Evolutionary conservation across 768 basidiomycete species (phyloP), one percentile per base, ranked within the genome.

Genomic region (Termitomyces sp.): DNA sequence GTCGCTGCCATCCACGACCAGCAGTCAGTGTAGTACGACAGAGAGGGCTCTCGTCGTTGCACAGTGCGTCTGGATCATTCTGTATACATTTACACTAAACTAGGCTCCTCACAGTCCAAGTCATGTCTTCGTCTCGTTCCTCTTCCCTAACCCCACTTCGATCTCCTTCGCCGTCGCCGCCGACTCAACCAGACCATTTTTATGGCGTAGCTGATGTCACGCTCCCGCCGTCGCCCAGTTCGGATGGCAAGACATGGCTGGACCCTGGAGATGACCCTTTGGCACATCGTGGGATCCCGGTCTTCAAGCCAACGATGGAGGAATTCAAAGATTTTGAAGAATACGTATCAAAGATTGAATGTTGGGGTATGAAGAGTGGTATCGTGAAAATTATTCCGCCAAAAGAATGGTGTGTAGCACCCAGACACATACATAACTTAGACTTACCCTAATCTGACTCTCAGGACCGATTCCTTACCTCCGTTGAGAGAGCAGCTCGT

Each of bases 331-430:
- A 95, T 74, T 98, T 98, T 73, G 96, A 99, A 69, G 87, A 71
- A 11, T 98, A 93, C 72, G 89, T 97, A 83, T 87, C 84, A 64
- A 85, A 76, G 62, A 82, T 98, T 49, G 94, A 96, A 71, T 83
- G 86, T 62, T 99, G 97, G 93, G 97, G 97, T 1, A 83, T 81
- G 70, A 81, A 81, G 60, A 94, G 93, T 65, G 97, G 97, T 29
- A 96, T 98, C 65, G 89, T 96, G 63, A 99, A 99, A 76, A 86
- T 99, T 64, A 90, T 99, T 62, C 96, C 96, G 36, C 96, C 96
- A 5, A 85, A 86, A 68, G 92, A 96, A 80, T 98, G 96, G 96
- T 93, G 50, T 38, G 60, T 61, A 38, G 20, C 25, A 47, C 43
- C 29, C 25, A 48, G 31, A 42, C 31, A 37, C 0, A 17, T 12